phyloP scores from a whole-genome alignment of 192 early-diverging fungal species.

The Allomyces macrogynus region DNA sequence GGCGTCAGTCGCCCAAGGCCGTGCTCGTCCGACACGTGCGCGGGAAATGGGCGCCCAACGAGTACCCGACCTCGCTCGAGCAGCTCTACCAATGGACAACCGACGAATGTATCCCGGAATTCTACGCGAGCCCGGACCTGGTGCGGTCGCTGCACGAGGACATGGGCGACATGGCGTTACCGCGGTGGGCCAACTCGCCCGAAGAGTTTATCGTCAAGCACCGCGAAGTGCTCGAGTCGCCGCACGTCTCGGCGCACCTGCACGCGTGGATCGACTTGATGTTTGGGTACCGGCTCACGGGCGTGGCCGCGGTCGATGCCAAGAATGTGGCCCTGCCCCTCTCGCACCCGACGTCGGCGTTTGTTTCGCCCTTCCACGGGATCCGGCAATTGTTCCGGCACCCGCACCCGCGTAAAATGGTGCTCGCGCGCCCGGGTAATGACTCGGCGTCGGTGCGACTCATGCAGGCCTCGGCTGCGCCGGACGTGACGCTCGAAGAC shows the following conservation, averaged over 20 bases:
- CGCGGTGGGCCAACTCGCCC: conserved; percentile 50
- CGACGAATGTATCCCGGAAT: conserved; percentile 55
- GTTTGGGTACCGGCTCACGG: conserved; percentile 67
- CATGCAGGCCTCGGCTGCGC: too few species aligned
- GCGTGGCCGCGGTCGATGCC: conserved; percentile 49
- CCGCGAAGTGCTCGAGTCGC: conserved; percentile 47
- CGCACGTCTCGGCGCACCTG: conserved; percentile 55
- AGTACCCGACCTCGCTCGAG: conserved; percentile 38
- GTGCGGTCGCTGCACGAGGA: conserved; percentile 40
- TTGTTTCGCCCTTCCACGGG: conserved; percentile 1
- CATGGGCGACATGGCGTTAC: conserved; percentile 42
- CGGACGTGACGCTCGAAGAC: too few species aligned
- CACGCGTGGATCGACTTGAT: conserved; percentile 80
- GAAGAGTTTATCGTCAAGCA: conserved; percentile 72
- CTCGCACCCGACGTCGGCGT: background rate
- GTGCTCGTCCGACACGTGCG: conserved; percentile 45
- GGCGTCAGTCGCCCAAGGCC: conserved; percentile 38
- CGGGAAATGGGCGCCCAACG: conserved; percentile 44
- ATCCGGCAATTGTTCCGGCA: background rate
- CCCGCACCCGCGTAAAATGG: conserved; percentile 1
- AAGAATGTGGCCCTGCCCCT: conserved; percentile 52
- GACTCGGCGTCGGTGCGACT: too few species aligned
- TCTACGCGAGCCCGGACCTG: conserved; percentile 40
- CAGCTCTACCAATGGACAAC: conserved; percentile 48
- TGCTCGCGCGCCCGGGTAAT: too few species aligned